phyloP scores from a whole-genome alignment of 2,329 filamentous ascomycete genomes.

The Aaosphaeria pasadenensis region DNA sequence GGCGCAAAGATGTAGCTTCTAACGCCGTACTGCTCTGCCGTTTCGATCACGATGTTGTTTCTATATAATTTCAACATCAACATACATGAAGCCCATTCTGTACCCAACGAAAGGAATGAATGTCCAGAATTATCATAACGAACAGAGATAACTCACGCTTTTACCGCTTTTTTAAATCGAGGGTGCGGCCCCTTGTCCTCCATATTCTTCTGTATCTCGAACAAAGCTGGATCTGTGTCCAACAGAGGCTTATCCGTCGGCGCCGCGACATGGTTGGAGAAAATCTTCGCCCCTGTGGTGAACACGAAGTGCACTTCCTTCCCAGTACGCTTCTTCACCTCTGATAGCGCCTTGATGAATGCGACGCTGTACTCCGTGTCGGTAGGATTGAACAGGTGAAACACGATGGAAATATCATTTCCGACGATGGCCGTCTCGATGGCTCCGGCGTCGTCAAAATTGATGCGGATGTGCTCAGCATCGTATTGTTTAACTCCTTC shows the following conservation, averaged over 20 bases:
- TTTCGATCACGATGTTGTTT: slow-evolving; percentile 46
- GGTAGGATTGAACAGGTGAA: slow-evolving; percentile 46
- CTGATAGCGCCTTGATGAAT: slow-evolving; percentile 47
- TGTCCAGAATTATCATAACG: too few relatives aligned
- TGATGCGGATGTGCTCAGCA: slow-evolving; percentile 42
- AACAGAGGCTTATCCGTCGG: slow-evolving; percentile 41
- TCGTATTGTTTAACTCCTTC: slow-evolving; percentile 42
- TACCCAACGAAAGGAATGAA: too few relatives aligned
- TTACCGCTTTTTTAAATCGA: slow-evolving; percentile 29
- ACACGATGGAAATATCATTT: slow-evolving; percentile 49
- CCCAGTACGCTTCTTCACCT: slow-evolving; percentile 43
- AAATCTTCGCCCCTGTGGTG: slow-evolving; percentile 53
- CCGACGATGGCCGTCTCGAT: slow-evolving; percentile 39
- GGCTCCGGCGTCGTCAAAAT: slow-evolving; percentile 36
- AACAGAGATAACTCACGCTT: slow-evolving; percentile 10
- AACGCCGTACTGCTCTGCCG: slow-evolving; percentile 42
- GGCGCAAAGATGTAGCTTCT: slow-evolving; percentile 53
- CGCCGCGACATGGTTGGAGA: slow-evolving; percentile 47
- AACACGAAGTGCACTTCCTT: slow-evolving; percentile 50
- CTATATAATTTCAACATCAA: too few relatives aligned
- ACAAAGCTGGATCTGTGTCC: slow-evolving; percentile 46
- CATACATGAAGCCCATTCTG: too few relatives aligned
- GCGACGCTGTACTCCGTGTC: slow-evolving; percentile 14
- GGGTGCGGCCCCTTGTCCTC: neutral
- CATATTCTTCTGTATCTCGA: slow-evolving; percentile 43